Conservation (phyloP, 164 flowering plant genomes). For the Echeveria elegans region DNA sequence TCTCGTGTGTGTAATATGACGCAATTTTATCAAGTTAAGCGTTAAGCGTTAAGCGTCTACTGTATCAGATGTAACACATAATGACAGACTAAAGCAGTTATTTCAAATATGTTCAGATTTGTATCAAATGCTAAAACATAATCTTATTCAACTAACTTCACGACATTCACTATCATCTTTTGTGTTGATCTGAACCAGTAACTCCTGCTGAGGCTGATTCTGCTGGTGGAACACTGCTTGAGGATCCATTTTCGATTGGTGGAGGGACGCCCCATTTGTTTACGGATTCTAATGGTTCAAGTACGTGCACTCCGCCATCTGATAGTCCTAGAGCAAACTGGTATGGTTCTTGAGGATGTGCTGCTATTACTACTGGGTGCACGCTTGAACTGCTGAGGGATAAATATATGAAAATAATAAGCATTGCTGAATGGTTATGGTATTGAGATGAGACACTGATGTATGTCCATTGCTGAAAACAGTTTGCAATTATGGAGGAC, state of each 20-base stretch:
- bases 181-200: slow-evolving; percentile 65
- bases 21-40: no score
- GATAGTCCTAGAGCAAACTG: slow-evolving; percentile 91
- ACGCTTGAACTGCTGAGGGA: slow-evolving; percentile 40
- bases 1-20: no score
- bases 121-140: slow-evolving; percentile 22
- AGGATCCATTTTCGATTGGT: slow-evolving; percentile 80
- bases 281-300: slow-evolving; percentile 92
- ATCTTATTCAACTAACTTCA: slow-evolving; percentile 12
- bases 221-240: slow-evolving; percentile 36
- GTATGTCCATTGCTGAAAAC: no score
- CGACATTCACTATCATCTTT: slow-evolving; percentile 45
- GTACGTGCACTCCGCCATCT: slow-evolving; percentile 83
- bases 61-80: no score
- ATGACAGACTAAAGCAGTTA: background rate
- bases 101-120: slow-evolving; percentile 14
- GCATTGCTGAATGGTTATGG: background rate
- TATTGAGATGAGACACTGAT: no score
- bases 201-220: slow-evolving; percentile 39
- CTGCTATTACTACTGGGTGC: slow-evolving; percentile 83
- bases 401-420: background rate
- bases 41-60: no score
- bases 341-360: slow-evolving; percentile 84
- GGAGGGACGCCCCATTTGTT: slow-evolving; percentile 94
- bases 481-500: no score